Conservation (phyloP, 2,329 filamentous ascomycete species). For the Malbranchea cinnamomea region DNA sequence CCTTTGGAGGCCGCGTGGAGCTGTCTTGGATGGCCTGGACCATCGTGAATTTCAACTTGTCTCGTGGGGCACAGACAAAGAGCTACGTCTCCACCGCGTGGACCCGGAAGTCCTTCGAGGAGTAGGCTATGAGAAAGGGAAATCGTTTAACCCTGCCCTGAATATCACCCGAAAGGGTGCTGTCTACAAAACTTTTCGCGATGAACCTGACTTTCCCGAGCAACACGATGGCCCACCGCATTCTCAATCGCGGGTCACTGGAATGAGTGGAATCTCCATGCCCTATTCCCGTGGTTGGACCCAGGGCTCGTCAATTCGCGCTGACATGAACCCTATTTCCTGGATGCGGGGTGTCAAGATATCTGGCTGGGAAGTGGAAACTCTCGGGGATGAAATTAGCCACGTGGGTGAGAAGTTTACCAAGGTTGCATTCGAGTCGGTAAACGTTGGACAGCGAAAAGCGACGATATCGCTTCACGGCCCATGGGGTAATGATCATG, state of each 20-base stretch:
- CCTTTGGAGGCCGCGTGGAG: conserved; percentile 68
- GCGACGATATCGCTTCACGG: conserved; percentile 44
- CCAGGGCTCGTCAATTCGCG: conserved; percentile 29
- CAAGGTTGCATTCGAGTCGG: conserved; percentile 44
- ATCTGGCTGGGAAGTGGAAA: conserved; percentile 37
- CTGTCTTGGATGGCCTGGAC: conserved; percentile 53
- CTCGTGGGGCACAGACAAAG: conserved; percentile 79
- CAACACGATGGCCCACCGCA: conserved; percentile 2
- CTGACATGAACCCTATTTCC: conserved; percentile 42
- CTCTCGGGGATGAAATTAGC: conserved; percentile 45
- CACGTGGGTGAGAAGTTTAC: conserved; percentile 46
- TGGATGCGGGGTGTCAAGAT: conserved; percentile 55
- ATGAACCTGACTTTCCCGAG: conserved; percentile 18
- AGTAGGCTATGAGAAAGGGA: conserved; percentile 61
- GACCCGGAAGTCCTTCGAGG: conserved; percentile 48
- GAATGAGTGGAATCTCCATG: conserved; percentile 36
- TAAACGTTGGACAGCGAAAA: conserved; percentile 39
- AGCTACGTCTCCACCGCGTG: conserved; percentile 63
- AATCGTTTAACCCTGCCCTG: conserved; percentile 46
- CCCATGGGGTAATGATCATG: conserved; percentile 41
- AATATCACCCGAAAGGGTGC: conserved; percentile 72
- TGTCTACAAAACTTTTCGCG: conserved; percentile 69
- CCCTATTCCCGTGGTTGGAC: conserved; percentile 36
- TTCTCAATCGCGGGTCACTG: conserved; percentile 22
- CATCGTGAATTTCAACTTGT: conserved; percentile 84